Conservation (phyloP, 208 protist species). For the Acanthamoeba sp. region DNA sequence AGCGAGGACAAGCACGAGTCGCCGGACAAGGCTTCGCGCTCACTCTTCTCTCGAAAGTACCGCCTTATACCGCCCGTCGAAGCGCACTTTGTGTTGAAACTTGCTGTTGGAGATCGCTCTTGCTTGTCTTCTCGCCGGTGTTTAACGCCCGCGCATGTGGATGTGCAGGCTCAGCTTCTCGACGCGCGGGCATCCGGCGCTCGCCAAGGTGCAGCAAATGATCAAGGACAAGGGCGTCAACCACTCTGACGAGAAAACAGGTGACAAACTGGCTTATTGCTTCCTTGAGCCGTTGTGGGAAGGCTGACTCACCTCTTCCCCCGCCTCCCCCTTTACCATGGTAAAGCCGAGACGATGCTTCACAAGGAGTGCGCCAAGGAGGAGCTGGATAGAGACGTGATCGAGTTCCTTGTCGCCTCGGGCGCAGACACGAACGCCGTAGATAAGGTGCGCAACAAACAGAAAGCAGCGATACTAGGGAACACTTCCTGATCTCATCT, state of each 20-base stretch:
- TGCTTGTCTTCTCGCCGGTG: too few species aligned
- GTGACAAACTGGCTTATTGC: not conserved
- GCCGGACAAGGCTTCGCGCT: too few species aligned
- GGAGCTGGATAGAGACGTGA: not conserved
- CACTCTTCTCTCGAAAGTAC: too few species aligned
- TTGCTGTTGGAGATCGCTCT: too few species aligned
- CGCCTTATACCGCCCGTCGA: too few species aligned
- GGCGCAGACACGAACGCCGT: not conserved
- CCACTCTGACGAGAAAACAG: constrained; percentile 3
- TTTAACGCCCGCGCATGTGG: too few species aligned
- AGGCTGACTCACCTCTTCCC: too few species aligned
- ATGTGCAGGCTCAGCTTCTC: not conserved
- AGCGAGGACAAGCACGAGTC: not conserved
- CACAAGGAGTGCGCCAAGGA: constrained; percentile 28
- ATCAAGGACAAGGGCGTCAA: not conserved
- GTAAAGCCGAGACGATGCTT: not conserved
- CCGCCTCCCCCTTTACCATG: too few species aligned
- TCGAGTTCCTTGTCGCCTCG: not conserved
- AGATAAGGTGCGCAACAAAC: not conserved
- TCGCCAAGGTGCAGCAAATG: not conserved
- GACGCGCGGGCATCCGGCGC: not conserved
- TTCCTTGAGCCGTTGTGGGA: not conserved
- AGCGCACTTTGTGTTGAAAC: too few species aligned
- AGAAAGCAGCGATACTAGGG: too few species aligned
- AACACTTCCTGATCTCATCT: too few species aligned